phyloP scores from a whole-genome alignment of 1,284 basidiomycete genomes.

The Malassezia japonica region DNA sequence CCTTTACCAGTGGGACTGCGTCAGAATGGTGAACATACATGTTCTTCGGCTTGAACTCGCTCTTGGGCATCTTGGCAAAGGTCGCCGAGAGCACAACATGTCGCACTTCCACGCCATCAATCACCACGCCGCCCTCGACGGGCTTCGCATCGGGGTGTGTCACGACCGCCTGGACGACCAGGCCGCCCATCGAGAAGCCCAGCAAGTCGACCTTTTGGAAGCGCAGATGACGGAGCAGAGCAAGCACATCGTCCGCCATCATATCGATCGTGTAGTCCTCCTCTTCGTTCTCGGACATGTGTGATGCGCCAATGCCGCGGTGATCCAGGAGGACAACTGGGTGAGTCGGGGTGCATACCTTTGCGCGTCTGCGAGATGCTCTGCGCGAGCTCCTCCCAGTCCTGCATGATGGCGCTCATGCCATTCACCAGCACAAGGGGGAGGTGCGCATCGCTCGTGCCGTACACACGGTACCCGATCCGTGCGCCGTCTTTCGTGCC shows the following conservation, averaged over 20 bases:
- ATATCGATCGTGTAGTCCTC: slow-evolving; percentile 26
- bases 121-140: slow-evolving; percentile 1
- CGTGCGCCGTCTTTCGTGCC: slow-evolving; percentile 18
- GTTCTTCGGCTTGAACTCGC: slow-evolving; percentile 20
- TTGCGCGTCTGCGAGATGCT: slow-evolving; percentile 20
- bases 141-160: slow-evolving; percentile 17
- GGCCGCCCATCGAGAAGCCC: slow-evolving; percentile 45
- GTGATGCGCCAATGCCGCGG: slow-evolving; percentile 36
- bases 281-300: slow-evolving; percentile 22
- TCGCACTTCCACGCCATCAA: slow-evolving; percentile 21
- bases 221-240: slow-evolving; percentile 22
- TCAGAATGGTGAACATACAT: slow-evolving; percentile 6
- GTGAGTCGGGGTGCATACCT: neutral
- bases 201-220: slow-evolving; percentile 25
- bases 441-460: neutral
- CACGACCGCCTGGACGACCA: slow-evolving; percentile 35
- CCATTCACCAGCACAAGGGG: slow-evolving; percentile 42
- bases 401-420: slow-evolving; percentile 37
- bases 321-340: slow-evolving; percentile 36
- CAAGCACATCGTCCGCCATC: slow-evolving; percentile 35
- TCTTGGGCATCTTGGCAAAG: slow-evolving; percentile 37
- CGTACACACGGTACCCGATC: slow-evolving; percentile 24
- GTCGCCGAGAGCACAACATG: slow-evolving; percentile 35
- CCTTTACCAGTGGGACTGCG: neutral
- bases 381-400: slow-evolving; percentile 36